phyloP scores from a whole-genome alignment of 1,284 basidiomycete genomes.

The Polyporus tsugae region DNA sequence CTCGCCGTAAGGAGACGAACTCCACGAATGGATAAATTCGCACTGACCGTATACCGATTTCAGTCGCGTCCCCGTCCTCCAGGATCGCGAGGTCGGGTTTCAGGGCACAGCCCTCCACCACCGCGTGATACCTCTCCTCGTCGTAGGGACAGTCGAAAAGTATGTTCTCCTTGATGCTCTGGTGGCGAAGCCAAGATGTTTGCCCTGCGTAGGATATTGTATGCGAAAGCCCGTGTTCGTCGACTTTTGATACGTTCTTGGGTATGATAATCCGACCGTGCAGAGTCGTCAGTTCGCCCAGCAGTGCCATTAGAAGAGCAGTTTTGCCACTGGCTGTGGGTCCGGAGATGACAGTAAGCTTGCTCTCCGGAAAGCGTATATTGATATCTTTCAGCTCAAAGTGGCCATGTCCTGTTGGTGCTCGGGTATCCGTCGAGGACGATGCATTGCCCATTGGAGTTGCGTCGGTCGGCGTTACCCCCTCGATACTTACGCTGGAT shows the following conservation, averaged over 20 bases:
- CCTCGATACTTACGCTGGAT: background rate
- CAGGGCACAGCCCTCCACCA: conserved; percentile 77
- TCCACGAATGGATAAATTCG: background rate
- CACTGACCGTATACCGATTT: conserved; percentile 47
- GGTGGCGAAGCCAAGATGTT: conserved; percentile 82
- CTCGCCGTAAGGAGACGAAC: background rate
- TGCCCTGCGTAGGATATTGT: conserved; percentile 87
- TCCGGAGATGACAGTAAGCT: conserved; percentile 70
- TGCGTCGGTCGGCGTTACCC: background rate
- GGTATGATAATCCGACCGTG: conserved; percentile 65
- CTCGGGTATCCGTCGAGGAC: conserved; percentile 29
- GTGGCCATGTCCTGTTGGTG: conserved; percentile 44
- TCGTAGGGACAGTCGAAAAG: conserved; percentile 75
- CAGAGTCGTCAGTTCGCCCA: conserved; percentile 69
- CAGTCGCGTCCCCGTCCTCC: conserved; percentile 51
- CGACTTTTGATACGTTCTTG: conserved; percentile 66
- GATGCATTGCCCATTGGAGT: conserved; percentile 34
- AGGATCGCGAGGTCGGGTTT: conserved; percentile 64
- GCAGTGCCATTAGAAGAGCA: conserved; percentile 73
- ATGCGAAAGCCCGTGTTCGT: conserved; percentile 72
- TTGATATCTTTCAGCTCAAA: conserved; percentile 75
- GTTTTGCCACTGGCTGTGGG: conserved; percentile 87
- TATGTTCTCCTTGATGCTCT: conserved; percentile 76
- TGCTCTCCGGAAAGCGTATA: conserved; percentile 75
- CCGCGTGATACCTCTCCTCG: conserved; percentile 67